phyloP scores from a whole-genome alignment of 2,329 filamentous ascomycete genomes.

The Septoria linicola region DNA sequence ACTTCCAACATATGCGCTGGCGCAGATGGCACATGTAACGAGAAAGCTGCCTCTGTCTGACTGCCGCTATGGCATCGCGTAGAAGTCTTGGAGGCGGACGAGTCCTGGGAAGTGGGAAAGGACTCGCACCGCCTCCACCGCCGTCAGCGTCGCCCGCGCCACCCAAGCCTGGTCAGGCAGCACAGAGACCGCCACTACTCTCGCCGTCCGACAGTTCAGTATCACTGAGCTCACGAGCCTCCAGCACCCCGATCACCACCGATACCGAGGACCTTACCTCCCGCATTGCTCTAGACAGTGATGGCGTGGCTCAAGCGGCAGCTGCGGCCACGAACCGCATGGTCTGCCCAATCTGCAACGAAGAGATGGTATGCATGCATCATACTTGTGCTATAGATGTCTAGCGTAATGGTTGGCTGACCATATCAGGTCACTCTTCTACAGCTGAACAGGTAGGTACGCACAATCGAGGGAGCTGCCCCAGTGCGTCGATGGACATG shows the following conservation, averaged over 20 bases:
- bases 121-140: constrained; percentile 65
- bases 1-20: constrained; percentile 8
- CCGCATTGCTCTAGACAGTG: constrained; percentile 70
- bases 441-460: constrained; percentile 74
- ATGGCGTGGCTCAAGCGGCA: constrained; percentile 55
- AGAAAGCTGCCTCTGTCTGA: background rate
- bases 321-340: constrained; percentile 65
- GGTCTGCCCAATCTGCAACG: constrained; percentile 94
- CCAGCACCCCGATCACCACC: constrained; percentile 68
- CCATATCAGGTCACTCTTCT: constrained; percentile 73
- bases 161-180: constrained; percentile 45
- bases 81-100: constrained; percentile 84
- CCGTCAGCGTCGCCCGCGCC: constrained; percentile 56
- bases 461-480: constrained; percentile 4
- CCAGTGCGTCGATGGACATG: background rate
- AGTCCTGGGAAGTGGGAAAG: constrained; percentile 82
- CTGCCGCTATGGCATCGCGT: constrained; percentile 68
- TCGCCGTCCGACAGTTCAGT: constrained; percentile 70
- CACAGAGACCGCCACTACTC: constrained; percentile 44
- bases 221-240: constrained; percentile 74
- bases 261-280: constrained; percentile 76
- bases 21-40: constrained; percentile 7
- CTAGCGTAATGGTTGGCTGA: constrained; percentile 28
- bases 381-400: background rate
- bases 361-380: constrained; percentile 81